Evolutionary conservation across 1,284 basidiomycete genomes (phyloP), one percentile per base, ranked within the genome.

Genomic region (Tilletia indica): DNA sequence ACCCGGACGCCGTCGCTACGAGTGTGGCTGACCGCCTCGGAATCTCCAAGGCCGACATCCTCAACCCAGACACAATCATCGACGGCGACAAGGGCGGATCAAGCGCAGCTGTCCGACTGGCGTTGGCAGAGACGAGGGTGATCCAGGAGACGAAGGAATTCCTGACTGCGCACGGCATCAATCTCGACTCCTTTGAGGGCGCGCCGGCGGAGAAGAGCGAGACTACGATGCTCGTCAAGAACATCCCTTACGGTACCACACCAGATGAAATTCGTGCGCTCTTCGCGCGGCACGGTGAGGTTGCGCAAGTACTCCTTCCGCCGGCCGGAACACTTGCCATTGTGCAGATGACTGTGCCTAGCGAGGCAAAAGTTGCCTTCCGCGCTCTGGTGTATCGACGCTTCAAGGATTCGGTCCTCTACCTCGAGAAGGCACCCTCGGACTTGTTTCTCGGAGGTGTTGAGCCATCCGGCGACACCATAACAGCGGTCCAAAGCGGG

Each of bases 241-340:
- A 99, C 85, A 94, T 99, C 61, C 95, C 96, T 0, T 97, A 92
- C 80, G 93, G 93, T 16, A 97, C 94, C 0, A 89, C 90, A 0
- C 86, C 87, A 0, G 89, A 90, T 12, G 89, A 92, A 74, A 88
- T 98, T 21, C 88, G 89, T 45, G 90, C 91, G 73, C 83, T 98
- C 58, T 97, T 99, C 80, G 88, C 89, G 42, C 87, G 88, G 0
- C 90, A 93, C 79, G 95, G 94, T 6, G 87, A 88, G 70, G 86
- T 97, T n/a, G 87, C 84, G 34, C 88, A 92, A 19, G 89, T 97
- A 3, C 85, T 98, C 2, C 89, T 98, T 0, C 94, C 96, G 0
- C 95, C 96, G 0, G 90, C 93, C 3, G 95, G 96, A 0, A 97
- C 95, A 1, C 91, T 99, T 84, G 96, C 94, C 0, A 90, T 97